These are phyloP conservation scores for Phytophthora boehmeriae DNA, from an alignment of 352 stramenopile species.

Conservation along the genomic window DNA sequence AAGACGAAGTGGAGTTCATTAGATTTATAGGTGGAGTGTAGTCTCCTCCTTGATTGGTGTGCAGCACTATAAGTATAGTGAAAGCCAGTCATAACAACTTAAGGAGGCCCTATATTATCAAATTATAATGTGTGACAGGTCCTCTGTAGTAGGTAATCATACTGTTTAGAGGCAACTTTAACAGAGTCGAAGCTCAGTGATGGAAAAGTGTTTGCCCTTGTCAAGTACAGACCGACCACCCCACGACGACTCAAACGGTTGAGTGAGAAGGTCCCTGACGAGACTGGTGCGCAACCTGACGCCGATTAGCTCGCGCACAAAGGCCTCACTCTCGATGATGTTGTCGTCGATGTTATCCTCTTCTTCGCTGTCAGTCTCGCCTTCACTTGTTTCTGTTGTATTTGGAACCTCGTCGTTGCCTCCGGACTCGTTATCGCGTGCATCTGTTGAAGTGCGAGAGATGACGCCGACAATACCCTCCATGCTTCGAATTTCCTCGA, in stretches of 20 bases:
- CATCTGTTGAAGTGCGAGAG: too few species aligned
- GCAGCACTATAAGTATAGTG: too few species aligned
- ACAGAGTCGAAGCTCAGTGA: neutral
- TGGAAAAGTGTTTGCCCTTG: neutral
- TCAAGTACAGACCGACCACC: neutral
- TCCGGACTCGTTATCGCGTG: neutral
- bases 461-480: too few species aligned
- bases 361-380: neutral
- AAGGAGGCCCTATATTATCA: too few species aligned
- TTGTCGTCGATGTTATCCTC: neutral
- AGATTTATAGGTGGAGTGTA: too few species aligned
- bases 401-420: neutral
- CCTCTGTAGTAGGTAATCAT: too few species aligned
- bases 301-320: neutral
- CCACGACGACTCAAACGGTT: neutral
- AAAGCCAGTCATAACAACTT: too few species aligned
- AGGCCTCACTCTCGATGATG: neutral
- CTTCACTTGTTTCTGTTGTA: slow-evolving; percentile 2
- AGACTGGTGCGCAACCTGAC: slow-evolving; percentile 1
- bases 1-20: too few species aligned
- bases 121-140: too few species aligned
- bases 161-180: too few species aligned
- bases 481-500: too few species aligned
- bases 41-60: too few species aligned
- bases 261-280: slow-evolving; percentile 1